Percentiles rank a stretch among this genome's conserved stretches.
phyloP scores from a whole-genome alignment of 2,329 filamentous ascomycete species.

The Neurospora sp. region DNA sequence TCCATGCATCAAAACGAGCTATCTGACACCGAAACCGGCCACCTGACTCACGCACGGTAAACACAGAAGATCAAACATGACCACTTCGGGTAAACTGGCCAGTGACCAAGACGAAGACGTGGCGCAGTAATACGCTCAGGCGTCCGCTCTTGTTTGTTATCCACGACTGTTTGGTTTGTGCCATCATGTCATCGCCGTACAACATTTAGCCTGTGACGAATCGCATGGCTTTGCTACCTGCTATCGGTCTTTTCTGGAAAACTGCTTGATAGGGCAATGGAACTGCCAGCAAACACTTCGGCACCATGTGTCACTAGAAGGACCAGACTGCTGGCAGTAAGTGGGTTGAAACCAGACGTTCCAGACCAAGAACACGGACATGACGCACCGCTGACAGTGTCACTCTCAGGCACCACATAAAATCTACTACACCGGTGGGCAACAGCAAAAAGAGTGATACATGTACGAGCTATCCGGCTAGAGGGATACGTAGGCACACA shows the following conservation, averaged over 20 bases:
- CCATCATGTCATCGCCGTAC: background rate
- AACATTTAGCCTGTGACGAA: background rate
- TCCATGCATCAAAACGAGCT: background rate
- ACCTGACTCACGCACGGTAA: background rate
- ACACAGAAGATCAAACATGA: background rate
- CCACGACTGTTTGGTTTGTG: background rate
- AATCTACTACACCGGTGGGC: background rate
- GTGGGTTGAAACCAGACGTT: background rate
- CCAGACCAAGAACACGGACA: background rate
- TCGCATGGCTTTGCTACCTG: background rate
- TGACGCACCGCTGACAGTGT: background rate
- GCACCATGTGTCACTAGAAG: background rate
- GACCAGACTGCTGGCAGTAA: background rate
- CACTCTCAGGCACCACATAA: background rate
- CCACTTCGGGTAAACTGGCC: background rate
- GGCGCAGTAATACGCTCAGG: background rate
- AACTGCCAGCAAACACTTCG: background rate
- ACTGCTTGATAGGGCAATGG: background rate
- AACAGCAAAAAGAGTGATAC: background rate
- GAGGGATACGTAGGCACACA: background rate
- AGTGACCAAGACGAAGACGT: background rate
- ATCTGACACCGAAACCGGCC: background rate
- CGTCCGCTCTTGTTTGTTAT: background rate
- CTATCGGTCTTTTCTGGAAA: background rate
- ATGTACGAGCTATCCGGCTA: background rate